Base-by-base conservation (phyloP, 768 basidiomycete genomes). In the Hortiboletus flavorubellus region DNA sequence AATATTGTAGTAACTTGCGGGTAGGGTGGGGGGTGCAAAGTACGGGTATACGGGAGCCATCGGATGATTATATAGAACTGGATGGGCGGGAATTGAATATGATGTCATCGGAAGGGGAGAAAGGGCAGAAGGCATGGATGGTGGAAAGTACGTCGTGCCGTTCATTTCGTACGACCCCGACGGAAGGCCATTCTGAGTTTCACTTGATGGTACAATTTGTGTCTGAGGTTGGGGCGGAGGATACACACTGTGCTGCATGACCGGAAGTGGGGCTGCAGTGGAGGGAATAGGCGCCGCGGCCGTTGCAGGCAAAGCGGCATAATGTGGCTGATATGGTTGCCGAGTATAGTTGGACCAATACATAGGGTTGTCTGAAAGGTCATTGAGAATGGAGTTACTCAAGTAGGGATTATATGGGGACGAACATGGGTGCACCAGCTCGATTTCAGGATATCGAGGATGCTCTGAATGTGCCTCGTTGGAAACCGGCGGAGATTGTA, bases 391-490 rank as follows among this genome's bases (percentile, higher is more conserved):
- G 16, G 15, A 21, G 21, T 23, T 2, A 49, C 33, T 42, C 37
- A 26, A 34, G 30, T 29, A 50, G 18, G n/a, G 31, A 37, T 31
- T 47, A 53, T 11, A 30, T 14, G 40, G 16, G 18, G 43, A 69
- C 76, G 53, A 64, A 76, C 74, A 72, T 40, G 69, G 58, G 40
- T 65, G 52, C 42, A 64, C 61, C 18, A 66, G 67, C 29, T 59
- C 61, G 4, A 72, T 67, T 50, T 73, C 73, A 29, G 69, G 64
- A 53, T 70, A 69, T 26, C 58, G 72, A 49, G 70, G 71, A 35
- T 64, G 59, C n/a, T 51, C 47, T 14, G 31, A 16, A 39, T 37
- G 46, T 8, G 35, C 41, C 46, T 59, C 54, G 8, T 16, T 23
- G 35, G 30, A 18, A 10, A 34, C 16, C 31, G 44, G 56, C 49